These are phyloP conservation scores for Mortierella antarctica DNA, from an alignment of 192 early-diverging fungal genomes.

Conservation along the genomic window DNA sequence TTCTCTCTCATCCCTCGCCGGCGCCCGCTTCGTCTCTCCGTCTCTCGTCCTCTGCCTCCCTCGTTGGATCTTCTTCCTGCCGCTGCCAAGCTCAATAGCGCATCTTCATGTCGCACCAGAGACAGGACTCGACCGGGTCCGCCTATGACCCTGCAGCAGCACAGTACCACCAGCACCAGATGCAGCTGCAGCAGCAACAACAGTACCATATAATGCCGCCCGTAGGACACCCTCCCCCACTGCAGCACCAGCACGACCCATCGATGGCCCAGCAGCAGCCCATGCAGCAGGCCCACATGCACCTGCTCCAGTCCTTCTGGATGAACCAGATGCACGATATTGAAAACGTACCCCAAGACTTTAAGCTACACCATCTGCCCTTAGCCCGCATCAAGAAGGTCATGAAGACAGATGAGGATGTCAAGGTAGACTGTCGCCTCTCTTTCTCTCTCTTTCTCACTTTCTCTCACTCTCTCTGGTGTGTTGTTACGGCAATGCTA, in stretches of 20 bases:
- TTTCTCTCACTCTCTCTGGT: neutral
- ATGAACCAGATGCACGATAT: conserved; percentile 74
- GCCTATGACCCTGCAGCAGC: conserved; percentile 24
- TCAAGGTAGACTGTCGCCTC: conserved; percentile 70
- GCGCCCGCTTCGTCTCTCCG: neutral
- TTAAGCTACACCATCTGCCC: conserved; percentile 90
- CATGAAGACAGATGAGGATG: conserved; percentile 98
- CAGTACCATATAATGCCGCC: conserved; percentile 27
- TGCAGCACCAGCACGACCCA: conserved; percentile 39
- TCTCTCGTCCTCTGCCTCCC: conserved; percentile 9
- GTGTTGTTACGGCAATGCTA: neutral
- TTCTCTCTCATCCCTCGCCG: neutral
- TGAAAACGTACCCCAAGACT: conserved; percentile 82
- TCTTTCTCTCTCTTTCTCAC: neutral
- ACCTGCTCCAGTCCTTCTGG: conserved; percentile 69
- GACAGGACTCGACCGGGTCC: conserved; percentile 30
- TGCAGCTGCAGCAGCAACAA: conserved; percentile 18
- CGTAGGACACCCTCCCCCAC: conserved; percentile 18
- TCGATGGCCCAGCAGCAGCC: conserved; percentile 28
- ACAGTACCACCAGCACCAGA: conserved; percentile 26
- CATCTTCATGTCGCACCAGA: conserved; percentile 25
- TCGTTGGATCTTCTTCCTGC: neutral
- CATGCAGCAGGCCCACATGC: conserved; percentile 45
- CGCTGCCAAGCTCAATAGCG: neutral
- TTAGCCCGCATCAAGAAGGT: conserved; percentile 97